Evolutionary conservation across 78 protist genomes (phyloP).

Genomic region (slime mould (Dictyostelium discoideum)): dicty_2.7 NC_007091.3:3612501-3613000

Average conservation of each 20-base stretch:
- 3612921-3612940: background rate
- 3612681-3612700: background rate
- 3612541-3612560: no score
- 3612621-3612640: background rate
- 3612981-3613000: background rate
- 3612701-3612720: background rate
- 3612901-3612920: background rate
- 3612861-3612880: background rate
- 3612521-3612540: background rate
- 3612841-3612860: background rate
- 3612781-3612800: background rate
- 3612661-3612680: background rate
- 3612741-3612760: background rate
- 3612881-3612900: background rate
- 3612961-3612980: background rate
- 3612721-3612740: background rate
- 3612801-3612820: background rate
- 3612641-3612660: background rate
- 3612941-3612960: background rate
- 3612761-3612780: background rate
- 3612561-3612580: background rate
- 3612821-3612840: background rate
- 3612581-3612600: background rate
- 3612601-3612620: background rate
- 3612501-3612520: background rate